Evolutionary conservation across 2,329 filamentous ascomycete species (phyloP).

Genomic region (Exophiala lecanii-corni): DNA sequence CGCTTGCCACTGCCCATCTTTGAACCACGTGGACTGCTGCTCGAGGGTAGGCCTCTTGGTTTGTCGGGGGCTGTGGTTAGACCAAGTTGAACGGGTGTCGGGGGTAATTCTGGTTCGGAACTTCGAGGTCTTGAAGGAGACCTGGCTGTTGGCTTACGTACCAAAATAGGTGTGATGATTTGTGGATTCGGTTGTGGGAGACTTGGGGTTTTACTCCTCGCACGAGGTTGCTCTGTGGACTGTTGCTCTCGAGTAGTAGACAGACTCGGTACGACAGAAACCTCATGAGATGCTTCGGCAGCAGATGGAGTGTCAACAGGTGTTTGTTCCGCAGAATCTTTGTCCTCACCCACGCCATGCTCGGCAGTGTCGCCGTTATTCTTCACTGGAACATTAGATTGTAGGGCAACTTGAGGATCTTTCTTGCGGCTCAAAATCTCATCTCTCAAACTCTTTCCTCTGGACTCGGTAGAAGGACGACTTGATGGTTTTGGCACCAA

Average conservation of each 20-base stretch:
- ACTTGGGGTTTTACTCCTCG: too few relatives aligned
- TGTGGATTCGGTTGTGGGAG: not conserved
- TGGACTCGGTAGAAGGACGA: constrained; percentile 8
- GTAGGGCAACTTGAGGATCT: not conserved
- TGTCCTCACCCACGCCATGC: too few relatives aligned
- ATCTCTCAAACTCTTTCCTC: constrained; percentile 16
- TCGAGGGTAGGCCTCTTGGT: constrained; percentile 24
- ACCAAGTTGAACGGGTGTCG: constrained; percentile 26
- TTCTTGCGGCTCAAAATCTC: constrained; percentile 10
- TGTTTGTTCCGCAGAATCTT: too few relatives aligned
- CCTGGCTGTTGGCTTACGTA: constrained; percentile 11
- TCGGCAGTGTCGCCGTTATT: too few relatives aligned
- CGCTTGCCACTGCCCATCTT: constrained; percentile 18
- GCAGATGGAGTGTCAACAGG: too few relatives aligned
- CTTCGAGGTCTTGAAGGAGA: constrained; percentile 2
- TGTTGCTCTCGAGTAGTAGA: too few relatives aligned
- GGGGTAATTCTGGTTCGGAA: constrained; percentile 25
- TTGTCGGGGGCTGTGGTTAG: constrained; percentile 15
- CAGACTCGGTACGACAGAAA: too few relatives aligned
- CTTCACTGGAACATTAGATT: too few relatives aligned
- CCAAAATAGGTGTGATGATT: constrained; percentile 17
- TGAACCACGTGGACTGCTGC: constrained; percentile 24
- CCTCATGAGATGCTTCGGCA: too few relatives aligned
- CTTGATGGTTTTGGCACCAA: constrained; percentile 15
- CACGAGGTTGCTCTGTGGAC: too few relatives aligned